Evolutionary conservation across 805 yeast species (phyloP).

Genomic region (Deakozyma indianensis): DNA sequence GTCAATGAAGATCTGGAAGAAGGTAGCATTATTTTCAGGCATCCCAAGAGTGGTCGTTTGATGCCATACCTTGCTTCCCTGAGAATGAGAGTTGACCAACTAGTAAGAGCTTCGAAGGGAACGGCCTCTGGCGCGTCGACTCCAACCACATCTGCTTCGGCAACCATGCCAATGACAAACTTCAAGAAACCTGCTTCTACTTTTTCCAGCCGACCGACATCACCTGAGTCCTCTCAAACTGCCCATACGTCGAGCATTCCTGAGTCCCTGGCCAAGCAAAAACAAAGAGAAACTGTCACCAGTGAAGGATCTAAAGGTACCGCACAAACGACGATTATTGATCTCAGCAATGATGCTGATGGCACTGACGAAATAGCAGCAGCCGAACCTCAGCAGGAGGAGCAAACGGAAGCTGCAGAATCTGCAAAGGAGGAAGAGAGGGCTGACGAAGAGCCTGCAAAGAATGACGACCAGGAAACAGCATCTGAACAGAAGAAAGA

Average conservation of each 20-base stretch:
- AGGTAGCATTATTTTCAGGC: slow-evolving; percentile 31
- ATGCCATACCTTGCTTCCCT: slow-evolving; percentile 49
- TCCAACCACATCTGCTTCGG: background rate
- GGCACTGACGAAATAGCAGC: no score
- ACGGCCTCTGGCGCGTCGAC: background rate
- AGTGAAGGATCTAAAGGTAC: no score
- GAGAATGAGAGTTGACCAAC: slow-evolving; percentile 27
- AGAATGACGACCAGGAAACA: background rate
- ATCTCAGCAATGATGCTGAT: background rate
- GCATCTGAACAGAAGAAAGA: background rate
- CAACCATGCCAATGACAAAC: background rate
- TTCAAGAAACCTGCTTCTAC: background rate
- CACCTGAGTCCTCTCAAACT: background rate
- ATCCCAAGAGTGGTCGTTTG: slow-evolving; percentile 57
- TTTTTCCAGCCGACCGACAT: background rate
- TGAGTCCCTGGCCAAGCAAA: background rate
- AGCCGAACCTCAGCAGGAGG: background rate
- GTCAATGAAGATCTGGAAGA: slow-evolving; percentile 55
- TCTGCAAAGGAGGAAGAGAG: background rate
- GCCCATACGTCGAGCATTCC: background rate
- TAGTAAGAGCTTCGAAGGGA: background rate
- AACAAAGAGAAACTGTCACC: background rate
- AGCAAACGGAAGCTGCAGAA: background rate
- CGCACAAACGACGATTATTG: background rate
- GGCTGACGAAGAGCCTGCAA: background rate